Conservation (phyloP, 805 yeast genomes). For the Hanseniaspora hatyaiensis region DNA sequence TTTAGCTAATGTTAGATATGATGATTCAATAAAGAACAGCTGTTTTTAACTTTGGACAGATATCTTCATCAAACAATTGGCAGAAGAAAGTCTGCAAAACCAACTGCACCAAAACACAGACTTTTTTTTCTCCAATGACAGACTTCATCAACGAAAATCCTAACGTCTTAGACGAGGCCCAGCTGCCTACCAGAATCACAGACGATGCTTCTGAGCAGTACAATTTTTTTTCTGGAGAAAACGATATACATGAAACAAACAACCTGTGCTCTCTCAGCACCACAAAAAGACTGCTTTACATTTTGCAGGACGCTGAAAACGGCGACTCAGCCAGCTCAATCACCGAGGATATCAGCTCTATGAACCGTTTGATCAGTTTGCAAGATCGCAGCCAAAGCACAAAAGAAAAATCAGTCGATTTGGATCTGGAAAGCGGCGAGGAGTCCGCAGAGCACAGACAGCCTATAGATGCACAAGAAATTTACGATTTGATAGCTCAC, state of each 20-base stretch:
- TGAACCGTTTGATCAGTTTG: neutral
- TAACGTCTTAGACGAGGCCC: constrained; percentile 59
- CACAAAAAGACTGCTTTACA: neutral
- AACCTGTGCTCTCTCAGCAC: neutral
- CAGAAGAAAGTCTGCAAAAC: no score
- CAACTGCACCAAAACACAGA: no score
- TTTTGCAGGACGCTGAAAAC: constrained; percentile 4
- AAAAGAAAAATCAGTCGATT: constrained; percentile 21
- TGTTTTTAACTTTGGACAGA: no score
- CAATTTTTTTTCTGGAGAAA: neutral
- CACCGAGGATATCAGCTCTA: neutral
- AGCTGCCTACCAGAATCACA: constrained; percentile 57
- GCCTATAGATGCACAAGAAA: constrained; percentile 79
- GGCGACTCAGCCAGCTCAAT: constrained; percentile 7
- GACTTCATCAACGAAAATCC: constrained; percentile 91
- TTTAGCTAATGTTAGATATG: no score
- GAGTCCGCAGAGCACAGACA: constrained; percentile 28
- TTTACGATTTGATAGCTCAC: constrained; percentile 71
- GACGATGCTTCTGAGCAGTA: constrained; percentile 17
- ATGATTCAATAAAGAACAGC: no score
- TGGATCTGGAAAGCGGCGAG: constrained; percentile 22
- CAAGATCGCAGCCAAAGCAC: constrained; percentile 1
- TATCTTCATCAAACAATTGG: no score
- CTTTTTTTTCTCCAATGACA: constrained; percentile 42
- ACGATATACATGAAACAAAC: neutral